These are phyloP conservation scores for Marasmius fiardii DNA, from an alignment of 1,284 basidiomycete genomes.

Conservation along the genomic window DNA sequence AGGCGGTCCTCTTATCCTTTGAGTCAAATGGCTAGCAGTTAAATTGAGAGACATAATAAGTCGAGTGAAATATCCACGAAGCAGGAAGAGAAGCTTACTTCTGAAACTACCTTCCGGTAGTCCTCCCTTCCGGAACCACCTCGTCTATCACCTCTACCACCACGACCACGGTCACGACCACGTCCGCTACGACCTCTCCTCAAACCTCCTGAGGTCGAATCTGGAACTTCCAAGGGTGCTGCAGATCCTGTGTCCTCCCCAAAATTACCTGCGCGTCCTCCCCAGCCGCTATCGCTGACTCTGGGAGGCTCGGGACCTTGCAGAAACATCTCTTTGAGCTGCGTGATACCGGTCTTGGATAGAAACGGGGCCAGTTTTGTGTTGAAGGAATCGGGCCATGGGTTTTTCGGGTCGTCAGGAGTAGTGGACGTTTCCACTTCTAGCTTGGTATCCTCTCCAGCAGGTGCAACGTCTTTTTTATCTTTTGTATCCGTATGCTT, in stretches of 20 bases:
- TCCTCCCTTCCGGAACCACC: conserved; percentile 52
- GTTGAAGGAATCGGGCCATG: conserved; percentile 67
- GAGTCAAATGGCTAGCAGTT: conserved; percentile 70
- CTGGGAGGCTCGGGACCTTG: conserved; percentile 74
- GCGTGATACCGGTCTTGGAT: conserved; percentile 54
- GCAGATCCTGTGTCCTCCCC: conserved; percentile 26
- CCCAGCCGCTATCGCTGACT: conserved; percentile 69
- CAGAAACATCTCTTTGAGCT: conserved; percentile 69
- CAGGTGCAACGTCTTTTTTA: not conserved
- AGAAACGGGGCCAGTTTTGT: conserved; percentile 58
- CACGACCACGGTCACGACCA: conserved; percentile 40
- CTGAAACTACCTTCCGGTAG: conserved; percentile 70
- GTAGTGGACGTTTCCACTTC: conserved; percentile 1
- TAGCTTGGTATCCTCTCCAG: not conserved
- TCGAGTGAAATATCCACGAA: not conserved
- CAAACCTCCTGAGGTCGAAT: conserved; percentile 19
- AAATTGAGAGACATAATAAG: conserved; percentile 10
- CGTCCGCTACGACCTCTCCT: conserved; percentile 37
- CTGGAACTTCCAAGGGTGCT: conserved; percentile 21
- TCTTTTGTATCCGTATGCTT: not conserved
- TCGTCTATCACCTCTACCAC: conserved; percentile 41
- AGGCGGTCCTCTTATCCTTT: conserved; percentile 77
- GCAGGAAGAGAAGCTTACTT: conserved; percentile 48
- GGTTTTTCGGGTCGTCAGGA: conserved; percentile 27
- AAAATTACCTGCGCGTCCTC: conserved; percentile 36